Conservation (phyloP, 768 basidiomycete genomes). For the Agaricus sinodeliciosus region DNA sequence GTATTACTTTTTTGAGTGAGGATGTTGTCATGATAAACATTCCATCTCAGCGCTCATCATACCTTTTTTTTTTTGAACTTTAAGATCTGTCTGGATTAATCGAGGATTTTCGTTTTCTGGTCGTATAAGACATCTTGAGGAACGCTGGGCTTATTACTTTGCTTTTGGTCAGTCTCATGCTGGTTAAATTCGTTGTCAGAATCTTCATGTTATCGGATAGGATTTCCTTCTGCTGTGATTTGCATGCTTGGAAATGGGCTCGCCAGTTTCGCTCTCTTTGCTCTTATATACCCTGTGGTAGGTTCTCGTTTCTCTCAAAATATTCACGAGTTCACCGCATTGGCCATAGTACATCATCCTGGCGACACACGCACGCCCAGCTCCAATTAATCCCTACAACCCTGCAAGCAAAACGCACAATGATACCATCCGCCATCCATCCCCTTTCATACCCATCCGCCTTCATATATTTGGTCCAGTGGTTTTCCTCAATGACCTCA, state of each 20-base stretch:
- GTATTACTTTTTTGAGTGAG: constrained; percentile 88
- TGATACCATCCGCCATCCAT: constrained; percentile 53
- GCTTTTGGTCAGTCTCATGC: constrained; percentile 57
- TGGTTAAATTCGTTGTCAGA: not conserved
- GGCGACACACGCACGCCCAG: constrained; percentile 71
- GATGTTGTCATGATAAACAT: not conserved
- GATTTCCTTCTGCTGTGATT: constrained; percentile 62
- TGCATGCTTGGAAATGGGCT: constrained; percentile 71
- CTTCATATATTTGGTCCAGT: constrained; percentile 71
- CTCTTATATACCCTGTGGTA: constrained; percentile 75
- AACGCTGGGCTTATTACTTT: constrained; percentile 85
- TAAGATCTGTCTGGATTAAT: constrained; percentile 74
- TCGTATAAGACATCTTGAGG: constrained; percentile 71
- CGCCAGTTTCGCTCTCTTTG: constrained; percentile 79
- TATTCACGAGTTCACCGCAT: not conserved
- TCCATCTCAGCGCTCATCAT: not conserved
- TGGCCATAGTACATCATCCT: constrained; percentile 70
- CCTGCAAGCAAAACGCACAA: constrained; percentile 30
- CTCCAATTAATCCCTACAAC: constrained; percentile 72
- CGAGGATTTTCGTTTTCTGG: constrained; percentile 63
- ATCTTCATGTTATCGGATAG: constrained; percentile 27
- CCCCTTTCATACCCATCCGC: constrained; percentile 75
- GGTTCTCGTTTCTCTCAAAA: constrained; percentile 18
- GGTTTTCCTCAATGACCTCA: constrained; percentile 65
- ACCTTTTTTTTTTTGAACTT: not conserved